Evolutionary conservation across 345 rosid species (phyloP), one percentile per base, ranked within the genome.

Genomic region (Microcos paniculata): DNA sequence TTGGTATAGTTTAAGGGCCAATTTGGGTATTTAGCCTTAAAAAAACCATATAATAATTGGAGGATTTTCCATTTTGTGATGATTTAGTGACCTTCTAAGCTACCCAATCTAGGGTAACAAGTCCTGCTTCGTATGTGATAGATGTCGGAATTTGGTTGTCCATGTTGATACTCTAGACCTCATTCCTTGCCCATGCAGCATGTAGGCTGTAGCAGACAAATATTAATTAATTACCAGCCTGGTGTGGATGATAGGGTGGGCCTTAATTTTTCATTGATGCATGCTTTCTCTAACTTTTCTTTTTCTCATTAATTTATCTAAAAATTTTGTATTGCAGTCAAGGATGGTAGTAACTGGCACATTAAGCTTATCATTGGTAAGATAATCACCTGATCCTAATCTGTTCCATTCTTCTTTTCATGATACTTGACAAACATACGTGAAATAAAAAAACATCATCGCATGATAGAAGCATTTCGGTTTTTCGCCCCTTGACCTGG

Each of bases 321-420:
- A 28, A 35, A 0, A 26, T 48, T 64, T 28, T 0, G 15, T 72
- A 40, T 3, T 57, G 6, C 79, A 73, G 79, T 5, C 38, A 2
- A 5, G 0, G 0, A 7, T 1, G 1, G 9, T 14, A 0, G 0
- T 11, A 66, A 74, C 3, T 1, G 16, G 78, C 0, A 0, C 28
- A 0, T 0, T 26, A 86, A 84, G 78, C 33, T 78, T 7, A 19
- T 0, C 12, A 82, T 86, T 62, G 85, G 89, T 86, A 84, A 70
- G 31, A 26, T 7, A 28, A n/a, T 23, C 52, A 19, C 6, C 24
- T 18, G 24, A 26, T 45, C 30, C 38, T 67, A 5, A 23, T 51
- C 58, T 69, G 43, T 10, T 42, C 31, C 18, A 31, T 56, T 78
- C 18, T 4, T 43, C 15, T 71, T n/a, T 51, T 35, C 38, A n/a